Evolutionary conservation across 2,329 filamentous ascomycete species (phyloP).

Genomic region (Clonostachys byssicola): DNA sequence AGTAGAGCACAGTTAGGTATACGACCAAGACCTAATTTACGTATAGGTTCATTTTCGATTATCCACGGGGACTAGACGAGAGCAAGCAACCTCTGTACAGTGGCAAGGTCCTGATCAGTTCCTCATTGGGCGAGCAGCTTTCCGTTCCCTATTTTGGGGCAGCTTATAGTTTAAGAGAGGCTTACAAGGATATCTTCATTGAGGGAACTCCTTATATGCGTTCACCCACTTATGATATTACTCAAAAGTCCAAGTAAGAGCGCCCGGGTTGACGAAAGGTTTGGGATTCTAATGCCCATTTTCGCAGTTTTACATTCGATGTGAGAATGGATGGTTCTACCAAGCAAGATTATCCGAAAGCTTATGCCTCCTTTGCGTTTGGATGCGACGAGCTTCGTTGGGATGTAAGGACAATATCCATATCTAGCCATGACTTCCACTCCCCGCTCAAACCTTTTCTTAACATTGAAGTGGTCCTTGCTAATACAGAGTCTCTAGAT

Average conservation of each 20-base stretch:
- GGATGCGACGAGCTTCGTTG: constrained; percentile 12
- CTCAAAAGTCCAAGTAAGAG: neutral
- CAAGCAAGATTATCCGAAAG: constrained; percentile 8
- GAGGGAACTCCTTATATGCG: constrained; percentile 3
- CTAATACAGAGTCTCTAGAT: constrained; percentile 4
- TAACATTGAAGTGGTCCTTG: too few relatives aligned
- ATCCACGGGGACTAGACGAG: constrained; percentile 13
- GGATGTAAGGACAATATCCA: constrained; percentile 2
- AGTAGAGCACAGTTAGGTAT: too few relatives aligned
- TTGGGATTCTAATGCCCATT: neutral
- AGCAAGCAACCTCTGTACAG: constrained; percentile 24
- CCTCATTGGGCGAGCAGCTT: constrained; percentile 20
- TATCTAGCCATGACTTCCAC: too few relatives aligned
- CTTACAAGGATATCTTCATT: constrained; percentile 9
- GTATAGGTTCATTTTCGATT: constrained; percentile 17
- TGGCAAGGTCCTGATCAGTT: constrained; percentile 22
- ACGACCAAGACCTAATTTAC: too few relatives aligned
- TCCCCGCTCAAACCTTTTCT: too few relatives aligned
- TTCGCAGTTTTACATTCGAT: constrained; percentile 6
- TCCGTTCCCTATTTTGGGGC: constrained; percentile 18
- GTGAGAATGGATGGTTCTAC: constrained; percentile 1
- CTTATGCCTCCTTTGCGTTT: constrained; percentile 10
- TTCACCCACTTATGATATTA: constrained; percentile 2
- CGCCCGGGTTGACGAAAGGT: neutral
- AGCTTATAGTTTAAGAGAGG: constrained; percentile 11